A percentile compares a stretch with the other conserved stretches of the same genome.
Conservation (phyloP, 1,139 yeast species). For the Chernovozyma sophiae-reginae region DNA sequence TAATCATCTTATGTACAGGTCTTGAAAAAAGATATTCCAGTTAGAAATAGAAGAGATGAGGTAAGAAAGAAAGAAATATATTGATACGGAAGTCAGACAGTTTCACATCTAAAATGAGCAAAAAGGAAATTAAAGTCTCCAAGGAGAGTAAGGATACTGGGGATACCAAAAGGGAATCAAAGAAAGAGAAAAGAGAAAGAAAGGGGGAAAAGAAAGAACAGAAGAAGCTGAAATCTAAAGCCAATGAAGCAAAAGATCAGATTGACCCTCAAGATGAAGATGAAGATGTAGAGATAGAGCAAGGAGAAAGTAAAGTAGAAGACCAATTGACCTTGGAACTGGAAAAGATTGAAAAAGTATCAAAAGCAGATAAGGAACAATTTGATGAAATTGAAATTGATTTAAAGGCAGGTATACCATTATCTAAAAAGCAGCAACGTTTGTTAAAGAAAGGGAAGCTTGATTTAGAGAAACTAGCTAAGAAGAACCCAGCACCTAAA, state of each 20-base stretch:
- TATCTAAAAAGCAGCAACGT: conserved; percentile 90
- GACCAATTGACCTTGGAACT: too few species aligned
- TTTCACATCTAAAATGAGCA: conserved; percentile 1
- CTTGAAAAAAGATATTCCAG: too few species aligned
- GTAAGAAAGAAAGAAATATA: background rate
- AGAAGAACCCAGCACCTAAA: conserved; percentile 45
- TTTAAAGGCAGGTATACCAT: conserved; percentile 69
- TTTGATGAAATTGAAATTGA: conserved; percentile 75
- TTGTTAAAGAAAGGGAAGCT: conserved; percentile 75
- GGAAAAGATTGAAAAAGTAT: conserved; percentile 20
- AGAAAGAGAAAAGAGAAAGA: conserved; percentile 23
- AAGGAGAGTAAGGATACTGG: background rate
- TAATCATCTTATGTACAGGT: too few species aligned
- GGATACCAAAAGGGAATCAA: conserved; percentile 15
- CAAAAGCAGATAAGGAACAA: conserved; percentile 12
- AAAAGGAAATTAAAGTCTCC: conserved; percentile 11
- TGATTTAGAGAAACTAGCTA: conserved; percentile 53
- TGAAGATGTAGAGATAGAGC: conserved; percentile 24
- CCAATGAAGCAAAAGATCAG: conserved; percentile 12
- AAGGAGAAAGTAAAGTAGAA: conserved; percentile 15
- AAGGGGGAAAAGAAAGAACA: conserved; percentile 20
- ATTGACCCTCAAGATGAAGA: conserved; percentile 9
- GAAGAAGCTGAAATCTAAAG: conserved; percentile 13
- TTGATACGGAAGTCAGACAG: background rate
- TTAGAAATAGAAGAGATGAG: conserved; percentile 30